Base-by-base conservation (phyloP, 2,329 filamentous ascomycete species). In the Fusarium cicatricum region DNA sequence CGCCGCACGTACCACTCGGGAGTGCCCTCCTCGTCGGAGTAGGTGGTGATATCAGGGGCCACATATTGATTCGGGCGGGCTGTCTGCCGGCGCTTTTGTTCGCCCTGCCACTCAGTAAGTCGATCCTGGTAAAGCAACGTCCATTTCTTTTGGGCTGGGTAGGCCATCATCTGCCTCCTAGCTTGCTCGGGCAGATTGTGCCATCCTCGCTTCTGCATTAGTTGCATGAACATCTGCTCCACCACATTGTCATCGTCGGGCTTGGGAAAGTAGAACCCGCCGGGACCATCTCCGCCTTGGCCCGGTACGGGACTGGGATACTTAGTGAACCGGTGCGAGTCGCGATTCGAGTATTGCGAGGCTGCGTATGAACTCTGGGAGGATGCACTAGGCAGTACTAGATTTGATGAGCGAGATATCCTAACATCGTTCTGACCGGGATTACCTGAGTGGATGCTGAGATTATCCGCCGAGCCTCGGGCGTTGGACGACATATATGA, bases 191-290 rank as follows among this genome's bases (percentile, higher is more conserved):
- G 95, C 62, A 99, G 80, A 75, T 96, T 96, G 78, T 97, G 95
- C 91, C 93, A 98, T 63, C 94, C 95, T 77, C 95, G 87, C 78
- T 97, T 97, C 71, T 96, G 91, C 95, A 99, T 98, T 63, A 99
- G 80, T 46, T 92, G 89, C 69, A 93, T 82, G 71, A 98, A 98
- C 80, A 97, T 91, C 70, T 93, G 88, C 72, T 98, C 92, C 39
- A 97, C 90, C 12, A 96, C 79, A 55, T 87, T 85, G 70, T 96
- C 92, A 72, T 96, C 90, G 47, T 87, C 84, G 14, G 92, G 92
- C 67, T 90, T 86, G 40, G 87, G 84, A 45, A 95, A 85, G 60
- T 87, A 76, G 65, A 86, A 85, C 19, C 78, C 79, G 32, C 85
- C 83, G 61, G 77, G 75, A 32, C 75, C 72, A 38, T 72, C 72